Base-by-base conservation (phyloP, 1,284 basidiomycete genomes). In the Fomitopsis palustris region DNA sequence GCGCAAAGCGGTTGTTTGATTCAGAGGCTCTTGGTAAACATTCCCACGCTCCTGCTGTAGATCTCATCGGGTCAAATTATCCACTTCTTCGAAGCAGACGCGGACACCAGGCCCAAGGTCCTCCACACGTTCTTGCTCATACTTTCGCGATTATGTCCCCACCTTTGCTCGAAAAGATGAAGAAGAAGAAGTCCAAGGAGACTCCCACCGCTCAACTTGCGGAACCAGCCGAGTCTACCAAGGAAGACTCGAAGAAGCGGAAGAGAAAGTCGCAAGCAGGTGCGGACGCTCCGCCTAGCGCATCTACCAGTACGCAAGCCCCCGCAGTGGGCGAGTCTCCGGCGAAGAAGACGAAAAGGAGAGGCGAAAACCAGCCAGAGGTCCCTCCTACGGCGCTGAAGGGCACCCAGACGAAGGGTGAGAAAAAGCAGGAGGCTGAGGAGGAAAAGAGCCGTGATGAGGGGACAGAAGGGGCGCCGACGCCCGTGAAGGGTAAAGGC, bases 1-100 rank as follows among this genome's bases (percentile, higher is more conserved):
- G 45, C n/a, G 41, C 41, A 19, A 42, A 45, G 45, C 45, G 54
- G 52, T 54, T 64, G 61, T 65, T 65, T 62, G 60, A 53, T 52
- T 61, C 60, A n/a, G 59, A 63, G 43, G 60, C 58, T 51, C 37
- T 61, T 62, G 62, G 54, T 57, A 62, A 63, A 64, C 42, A 65
- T 61, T 27, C 14, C 41, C 63, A 61, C 54, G 60, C 58, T 53
- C 4, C 43, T 25, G 37, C 27, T 58, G 23, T 42, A 55, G 43
- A 55, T 42, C 38, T 25, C 51, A 54, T 55, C 23, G 29, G 33
- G 37, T 6, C 31, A 31, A 43, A 49, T 55, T 31, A 33, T n/a
- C n/a, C n/a, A n/a, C n/a, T n/a, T n/a, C n/a, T n/a, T n/a, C n/a
- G n/a, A n/a, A n/a, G n/a, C n/a, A n/a, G n/a, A n/a, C n/a, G n/a